phyloP scores from a whole-genome alignment of 495 filamentous ascomycete species.

The Neurospora intermedia region DNA sequence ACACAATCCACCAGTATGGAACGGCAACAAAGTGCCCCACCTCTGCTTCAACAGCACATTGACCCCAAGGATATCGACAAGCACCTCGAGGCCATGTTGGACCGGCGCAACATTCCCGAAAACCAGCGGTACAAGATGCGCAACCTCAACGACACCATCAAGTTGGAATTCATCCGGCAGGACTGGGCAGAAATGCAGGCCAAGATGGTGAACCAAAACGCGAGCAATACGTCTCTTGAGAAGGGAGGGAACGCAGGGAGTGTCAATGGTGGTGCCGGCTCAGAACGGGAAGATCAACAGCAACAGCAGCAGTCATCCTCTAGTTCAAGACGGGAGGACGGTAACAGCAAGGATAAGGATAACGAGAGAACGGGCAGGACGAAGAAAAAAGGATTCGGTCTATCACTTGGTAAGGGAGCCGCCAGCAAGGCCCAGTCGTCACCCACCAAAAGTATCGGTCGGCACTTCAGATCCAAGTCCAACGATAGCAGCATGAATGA shows the following conservation, averaged over 20 bases:
- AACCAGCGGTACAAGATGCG: constrained; percentile 92
- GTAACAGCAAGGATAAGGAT: constrained; percentile 22
- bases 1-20: background rate
- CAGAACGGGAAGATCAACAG: background rate
- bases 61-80: constrained; percentile 40
- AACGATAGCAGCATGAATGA: constrained; percentile 39
- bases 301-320: background rate
- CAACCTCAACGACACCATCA: constrained; percentile 75
- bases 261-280: background rate
- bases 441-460: constrained; percentile 40
- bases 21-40: background rate
- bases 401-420: constrained; percentile 54
- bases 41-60: constrained; percentile 10
- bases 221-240: constrained; percentile 19
- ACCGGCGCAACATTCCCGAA: constrained; percentile 83
- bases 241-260: constrained; percentile 1
- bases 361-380: constrained; percentile 28
- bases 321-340: background rate
- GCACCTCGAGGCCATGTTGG: constrained; percentile 58
- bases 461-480: constrained; percentile 42
- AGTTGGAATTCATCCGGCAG: constrained; percentile 87
- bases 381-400: constrained; percentile 60
- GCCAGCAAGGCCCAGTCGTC: constrained; percentile 27
- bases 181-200: constrained; percentile 59
- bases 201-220: constrained; percentile 26